Evolutionary conservation across 805 yeast species (phyloP), one percentile per base, ranked within the genome.

Genomic region (Danielozyma ontarioensis): DNA sequence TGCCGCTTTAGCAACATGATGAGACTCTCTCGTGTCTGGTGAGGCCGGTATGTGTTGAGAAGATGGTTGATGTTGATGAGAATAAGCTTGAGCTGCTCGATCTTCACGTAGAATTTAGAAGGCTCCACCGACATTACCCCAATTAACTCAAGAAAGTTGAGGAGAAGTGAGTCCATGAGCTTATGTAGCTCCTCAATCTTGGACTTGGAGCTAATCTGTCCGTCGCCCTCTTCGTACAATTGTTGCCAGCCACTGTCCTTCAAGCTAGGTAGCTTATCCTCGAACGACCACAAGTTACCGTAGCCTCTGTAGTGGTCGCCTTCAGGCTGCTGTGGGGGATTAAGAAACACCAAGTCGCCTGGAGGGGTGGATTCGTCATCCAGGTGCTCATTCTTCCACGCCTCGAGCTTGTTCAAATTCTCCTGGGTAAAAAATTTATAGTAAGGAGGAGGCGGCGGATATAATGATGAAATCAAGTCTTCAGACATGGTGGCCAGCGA

Each of bases 361-460:
- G 63, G 66, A 3, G 57, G 57, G 3, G 28, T 25, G 5, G 5
- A 29, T 13, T 29, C 33, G 12, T 25, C 39, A 44, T 29, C 15
- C 48, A 36, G 28, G n/a, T 18, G 17, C 18, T n/a, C 13, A n/a
- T n/a, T n/a, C 16, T 50, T 35, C 55, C 62, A 48, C 22, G 39
- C 44, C 16, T 57, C 53, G 18, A 72, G 60, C 48, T 67, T 70
- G 14, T 56, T 62, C n/a, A 75, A 44, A 50, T 88, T 87, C 38
- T 76, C 84, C 3, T 63, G 51, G 0, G 95, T 85, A 64, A 86
- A 90, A 48, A 70, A 76, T 51, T 78, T 75, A 44, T 77, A 74
- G 51, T 76, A 86, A 6, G 84, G 83, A 6, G 98, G 98, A 2
- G 98, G 97, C 1, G 95, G 94, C 2, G 98, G 98, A 46, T 85